A percentile compares a stretch with the other conserved stretches of the same genome.
Conservation (phyloP, 2,329 filamentous ascomycete species). For the Rasamsonia emersonii region DNA sequence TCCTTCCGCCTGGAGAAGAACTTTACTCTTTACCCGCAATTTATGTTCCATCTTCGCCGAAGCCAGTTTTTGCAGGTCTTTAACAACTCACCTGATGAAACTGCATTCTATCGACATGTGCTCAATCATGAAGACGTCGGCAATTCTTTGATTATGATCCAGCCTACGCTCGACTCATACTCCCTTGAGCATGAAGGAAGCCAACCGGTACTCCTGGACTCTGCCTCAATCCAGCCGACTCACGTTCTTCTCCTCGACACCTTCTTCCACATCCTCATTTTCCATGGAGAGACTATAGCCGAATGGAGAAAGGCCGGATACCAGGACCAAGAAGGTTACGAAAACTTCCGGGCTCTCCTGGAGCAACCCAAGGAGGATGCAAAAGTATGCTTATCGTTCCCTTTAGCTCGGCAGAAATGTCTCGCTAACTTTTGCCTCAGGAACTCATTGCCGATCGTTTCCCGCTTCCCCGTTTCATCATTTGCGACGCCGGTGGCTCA, state of each 20-base stretch:
- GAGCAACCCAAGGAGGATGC: conserved; percentile 96
- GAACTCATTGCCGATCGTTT: conserved; percentile 96
- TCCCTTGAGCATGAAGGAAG: conserved; percentile 92
- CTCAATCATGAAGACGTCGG: conserved; percentile 94
- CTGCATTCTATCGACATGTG: conserved; percentile 96
- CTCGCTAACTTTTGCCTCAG: conserved; percentile 34
- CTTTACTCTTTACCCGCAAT: conserved; percentile 96
- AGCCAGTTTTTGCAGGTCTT: conserved; percentile 98
- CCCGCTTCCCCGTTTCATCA: conserved; percentile 95
- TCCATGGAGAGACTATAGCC: conserved; percentile 95
- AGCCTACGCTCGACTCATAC: conserved; percentile 94
- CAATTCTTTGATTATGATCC: conserved; percentile 97
- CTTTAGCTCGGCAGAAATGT: not conserved
- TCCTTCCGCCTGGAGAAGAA: conserved; percentile 98
- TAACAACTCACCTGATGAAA: conserved; percentile 98
- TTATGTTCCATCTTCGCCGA: conserved; percentile 97
- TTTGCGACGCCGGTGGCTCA: conserved; percentile 96
- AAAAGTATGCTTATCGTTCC: conserved; percentile 51
- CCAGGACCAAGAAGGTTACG: conserved; percentile 95
- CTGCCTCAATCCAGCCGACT: conserved; percentile 87
- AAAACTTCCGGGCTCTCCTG: conserved; percentile 82
- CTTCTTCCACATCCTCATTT: conserved; percentile 99
- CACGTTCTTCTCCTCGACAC: conserved; percentile 93
- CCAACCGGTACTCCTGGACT: conserved; percentile 89
- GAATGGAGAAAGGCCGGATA: conserved; percentile 98